Conservation (phyloP, 352 stramenopile species). For the Pythium sukuiense region DNA sequence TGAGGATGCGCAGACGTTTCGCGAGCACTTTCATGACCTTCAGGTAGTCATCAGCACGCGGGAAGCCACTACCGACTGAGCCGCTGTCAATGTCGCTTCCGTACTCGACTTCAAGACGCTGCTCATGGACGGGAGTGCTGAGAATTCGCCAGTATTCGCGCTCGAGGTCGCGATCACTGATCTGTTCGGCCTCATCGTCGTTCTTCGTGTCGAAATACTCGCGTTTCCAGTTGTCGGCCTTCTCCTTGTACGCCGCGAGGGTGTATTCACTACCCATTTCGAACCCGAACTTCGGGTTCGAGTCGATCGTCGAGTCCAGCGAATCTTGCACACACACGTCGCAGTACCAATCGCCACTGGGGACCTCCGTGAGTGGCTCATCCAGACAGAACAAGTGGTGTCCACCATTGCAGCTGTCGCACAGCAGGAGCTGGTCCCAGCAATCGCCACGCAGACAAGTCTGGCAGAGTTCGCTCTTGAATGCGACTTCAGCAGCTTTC, state of each 20-base stretch:
- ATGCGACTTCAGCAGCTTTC: conserved; percentile 65
- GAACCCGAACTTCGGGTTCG: conserved; percentile 78
- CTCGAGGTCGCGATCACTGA: conserved; percentile 77
- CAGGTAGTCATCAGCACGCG: conserved; percentile 51
- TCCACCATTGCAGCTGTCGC: conserved; percentile 78
- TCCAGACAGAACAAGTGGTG: conserved; percentile 83
- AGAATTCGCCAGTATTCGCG: conserved; percentile 89
- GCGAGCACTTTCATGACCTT: conserved; percentile 53
- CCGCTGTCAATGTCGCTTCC: conserved; percentile 92
- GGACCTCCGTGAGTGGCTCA: conserved; percentile 51
- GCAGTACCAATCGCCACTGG: conserved; percentile 82
- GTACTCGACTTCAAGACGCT: conserved; percentile 89
- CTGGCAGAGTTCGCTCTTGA: conserved; percentile 82
- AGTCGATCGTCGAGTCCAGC: conserved; percentile 36
- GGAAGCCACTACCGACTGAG: conserved; percentile 86
- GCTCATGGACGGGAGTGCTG: conserved; percentile 69
- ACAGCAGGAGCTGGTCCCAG: conserved; percentile 78
- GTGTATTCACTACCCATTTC: conserved; percentile 83
- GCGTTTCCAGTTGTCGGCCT: conserved; percentile 79
- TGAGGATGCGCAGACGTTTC: conserved; percentile 57
- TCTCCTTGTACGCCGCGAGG: conserved; percentile 80
- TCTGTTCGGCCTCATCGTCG: conserved; percentile 37
- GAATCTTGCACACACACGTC: conserved; percentile 64
- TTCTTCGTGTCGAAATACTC: conserved; percentile 64
- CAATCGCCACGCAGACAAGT: conserved; percentile 82